Percentiles rank a stretch among this genome's conserved stretches.
phyloP scores from a whole-genome alignment of 805 yeast species.

The Ogataea ramenticola region DNA sequence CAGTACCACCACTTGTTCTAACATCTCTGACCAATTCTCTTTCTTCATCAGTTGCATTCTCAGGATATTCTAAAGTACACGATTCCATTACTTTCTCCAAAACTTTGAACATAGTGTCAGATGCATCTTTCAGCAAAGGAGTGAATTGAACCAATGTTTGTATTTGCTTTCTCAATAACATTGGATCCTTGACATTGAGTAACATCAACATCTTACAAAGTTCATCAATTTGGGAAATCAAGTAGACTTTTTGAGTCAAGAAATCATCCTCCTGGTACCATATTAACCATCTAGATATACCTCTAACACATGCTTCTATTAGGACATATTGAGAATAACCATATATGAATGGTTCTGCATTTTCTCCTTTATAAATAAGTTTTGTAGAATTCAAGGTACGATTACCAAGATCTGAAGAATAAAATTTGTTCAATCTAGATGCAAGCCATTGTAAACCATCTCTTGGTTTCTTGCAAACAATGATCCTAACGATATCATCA shows the following conservation, averaged over 20 bases:
- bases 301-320: slow-evolving; percentile 85
- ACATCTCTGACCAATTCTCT: slow-evolving; percentile 79
- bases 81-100: slow-evolving; percentile 80
- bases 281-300: slow-evolving; percentile 90
- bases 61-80: slow-evolving; percentile 76
- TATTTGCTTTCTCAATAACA: slow-evolving; percentile 73
- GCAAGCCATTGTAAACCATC: slow-evolving; percentile 81
- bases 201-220: slow-evolving; percentile 70
- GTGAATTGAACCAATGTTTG: slow-evolving; percentile 94
- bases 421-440: slow-evolving; percentile 61
- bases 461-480: slow-evolving; percentile 79
- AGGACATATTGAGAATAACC: slow-evolving; percentile 80
- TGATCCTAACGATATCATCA: slow-evolving; percentile 85
- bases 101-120: slow-evolving; percentile 69
- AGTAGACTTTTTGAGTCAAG: slow-evolving; percentile 43
- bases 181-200: slow-evolving; percentile 72
- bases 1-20: slow-evolving; percentile 90
- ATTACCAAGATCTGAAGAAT: slow-evolving; percentile 61
- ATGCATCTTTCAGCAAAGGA: slow-evolving; percentile 75
- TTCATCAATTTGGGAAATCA: slow-evolving; percentile 52
- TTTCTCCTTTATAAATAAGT: slow-evolving; percentile 48
- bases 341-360: slow-evolving; percentile 59
- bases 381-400: slow-evolving; percentile 49
- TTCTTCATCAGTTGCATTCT: slow-evolving; percentile 48
- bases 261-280: slow-evolving; percentile 68